Conservation (phyloP, 2,329 filamentous ascomycete genomes). For the Ampelomyces quisqualis region DNA sequence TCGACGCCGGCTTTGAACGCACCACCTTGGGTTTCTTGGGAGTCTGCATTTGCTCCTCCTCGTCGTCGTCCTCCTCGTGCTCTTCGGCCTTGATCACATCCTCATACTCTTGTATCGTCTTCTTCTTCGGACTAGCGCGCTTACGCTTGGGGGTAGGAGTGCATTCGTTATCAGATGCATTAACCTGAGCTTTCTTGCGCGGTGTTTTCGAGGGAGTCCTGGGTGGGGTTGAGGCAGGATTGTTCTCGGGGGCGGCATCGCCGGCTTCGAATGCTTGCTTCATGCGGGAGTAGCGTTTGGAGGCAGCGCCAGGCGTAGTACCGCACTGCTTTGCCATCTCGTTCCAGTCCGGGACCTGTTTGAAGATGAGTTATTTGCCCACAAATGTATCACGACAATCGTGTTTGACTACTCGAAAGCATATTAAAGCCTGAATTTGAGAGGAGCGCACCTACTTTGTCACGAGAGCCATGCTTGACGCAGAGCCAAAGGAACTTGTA, state of each 20-base stretch:
- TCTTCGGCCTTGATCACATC: conserved; percentile 3
- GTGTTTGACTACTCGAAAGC: no score
- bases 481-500: conserved; percentile 34
- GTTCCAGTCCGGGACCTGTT: conserved; percentile 28
- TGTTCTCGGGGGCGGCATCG: conserved; percentile 5
- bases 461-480: conserved; percentile 27
- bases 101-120: not conserved
- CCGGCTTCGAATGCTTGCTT: conserved; percentile 33
- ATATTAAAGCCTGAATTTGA: no score
- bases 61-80: conserved; percentile 1
- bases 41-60: not conserved
- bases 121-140: conserved; percentile 13
- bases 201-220: conserved; percentile 5
- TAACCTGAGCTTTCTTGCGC: conserved; percentile 6
- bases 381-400: no score
- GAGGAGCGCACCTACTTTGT: conserved; percentile 31
- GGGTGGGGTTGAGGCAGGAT: conserved; percentile 1
- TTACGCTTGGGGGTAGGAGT: conserved; percentile 24
- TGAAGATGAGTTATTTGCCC: no score
- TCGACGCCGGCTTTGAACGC: conserved; percentile 2
- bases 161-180: not conserved
- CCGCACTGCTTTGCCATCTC: conserved; percentile 29
- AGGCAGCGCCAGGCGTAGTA: conserved; percentile 34
- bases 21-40: conserved; percentile 9
- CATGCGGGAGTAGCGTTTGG: conserved; percentile 38